Conservation (phyloP, 2,329 filamentous ascomycete species). For the Ascochyta rabiei region DNA sequence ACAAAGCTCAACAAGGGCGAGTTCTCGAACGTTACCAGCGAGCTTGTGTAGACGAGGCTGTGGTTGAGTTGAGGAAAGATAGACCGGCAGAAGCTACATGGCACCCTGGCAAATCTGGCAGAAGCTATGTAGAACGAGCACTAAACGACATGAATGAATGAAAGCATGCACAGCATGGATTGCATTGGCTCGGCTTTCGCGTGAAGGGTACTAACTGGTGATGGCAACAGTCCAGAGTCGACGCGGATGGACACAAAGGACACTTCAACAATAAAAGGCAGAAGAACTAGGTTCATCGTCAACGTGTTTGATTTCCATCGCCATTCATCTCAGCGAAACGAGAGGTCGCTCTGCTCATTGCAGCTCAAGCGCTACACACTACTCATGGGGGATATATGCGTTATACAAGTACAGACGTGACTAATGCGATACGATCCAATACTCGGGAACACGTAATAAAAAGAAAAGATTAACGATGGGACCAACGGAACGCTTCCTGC, state of each 20-base stretch:
- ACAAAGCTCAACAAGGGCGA: conserved; percentile 98
- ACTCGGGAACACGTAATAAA: conserved; percentile 1
- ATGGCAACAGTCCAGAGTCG: too few species aligned
- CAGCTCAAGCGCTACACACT: neutral
- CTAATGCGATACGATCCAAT: neutral
- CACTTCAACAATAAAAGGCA: neutral
- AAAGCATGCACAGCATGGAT: conserved; percentile 11
- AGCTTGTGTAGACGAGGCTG: conserved; percentile 60
- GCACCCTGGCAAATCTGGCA: neutral
- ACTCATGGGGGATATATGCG: conserved; percentile 16
- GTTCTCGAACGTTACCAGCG: conserved; percentile 91
- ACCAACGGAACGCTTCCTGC: conserved; percentile 45
- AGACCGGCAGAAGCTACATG: neutral
- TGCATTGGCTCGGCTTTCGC: too few species aligned
- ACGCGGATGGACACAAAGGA: neutral
- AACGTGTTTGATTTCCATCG: neutral
- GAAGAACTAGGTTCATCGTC: neutral
- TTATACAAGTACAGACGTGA: conserved; percentile 16
- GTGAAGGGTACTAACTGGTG: too few species aligned
- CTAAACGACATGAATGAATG: conserved; percentile 18
- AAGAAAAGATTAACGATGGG: conserved; percentile 21
- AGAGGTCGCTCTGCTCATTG: conserved; percentile 1
- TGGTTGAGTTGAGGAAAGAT: neutral
- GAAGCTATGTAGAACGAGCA: conserved; percentile 5
- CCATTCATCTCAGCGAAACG: conserved; percentile 4